Evolutionary conservation across 495 filamentous ascomycete genomes (phyloP).

Genomic region (Coniosporium apollinis): DNA sequence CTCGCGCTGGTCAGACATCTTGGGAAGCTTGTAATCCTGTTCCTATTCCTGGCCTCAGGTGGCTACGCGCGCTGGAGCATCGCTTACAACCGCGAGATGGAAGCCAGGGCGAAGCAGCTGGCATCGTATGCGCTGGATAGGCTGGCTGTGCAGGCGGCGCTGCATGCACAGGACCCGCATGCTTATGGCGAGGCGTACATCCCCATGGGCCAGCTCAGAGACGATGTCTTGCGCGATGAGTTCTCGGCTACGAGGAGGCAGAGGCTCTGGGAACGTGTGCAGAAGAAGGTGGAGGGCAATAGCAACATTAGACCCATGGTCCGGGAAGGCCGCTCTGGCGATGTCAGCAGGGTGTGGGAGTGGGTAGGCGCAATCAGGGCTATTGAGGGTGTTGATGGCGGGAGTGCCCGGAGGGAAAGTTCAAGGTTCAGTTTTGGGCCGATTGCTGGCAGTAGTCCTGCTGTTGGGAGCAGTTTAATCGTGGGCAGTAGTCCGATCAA

Average conservation of each 20-base stretch:
- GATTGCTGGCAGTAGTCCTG: slow-evolving; percentile 7
- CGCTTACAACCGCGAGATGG: slow-evolving; percentile 39
- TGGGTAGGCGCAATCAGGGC: slow-evolving; percentile 61
- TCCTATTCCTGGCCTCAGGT: slow-evolving; percentile 30
- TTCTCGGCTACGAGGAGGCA: slow-evolving; percentile 57
- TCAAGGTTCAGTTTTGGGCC: slow-evolving; percentile 27
- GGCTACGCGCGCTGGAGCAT: slow-evolving; percentile 42
- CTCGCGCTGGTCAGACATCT: slow-evolving; percentile 89
- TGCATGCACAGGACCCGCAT: slow-evolving; percentile 42
- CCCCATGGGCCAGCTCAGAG: slow-evolving; percentile 71
- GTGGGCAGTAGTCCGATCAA: too few species aligned
- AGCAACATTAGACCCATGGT: slow-evolving; percentile 78
- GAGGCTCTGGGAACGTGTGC: slow-evolving; percentile 66
- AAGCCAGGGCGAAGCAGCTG: slow-evolving; percentile 55
- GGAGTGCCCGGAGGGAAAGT: slow-evolving; percentile 30
- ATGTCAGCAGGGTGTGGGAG: slow-evolving; percentile 82
- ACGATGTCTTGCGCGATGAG: slow-evolving; percentile 75
- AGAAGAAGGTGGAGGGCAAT: slow-evolving; percentile 74
- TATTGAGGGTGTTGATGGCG: slow-evolving; percentile 20
- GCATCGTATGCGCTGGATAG: slow-evolving; percentile 69
- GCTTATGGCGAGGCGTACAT: slow-evolving; percentile 56
- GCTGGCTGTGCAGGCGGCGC: slow-evolving; percentile 63
- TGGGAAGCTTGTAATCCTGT: slow-evolving; percentile 68
- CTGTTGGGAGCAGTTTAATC: neutral
- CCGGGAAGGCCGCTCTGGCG: slow-evolving; percentile 65